phyloP scores from a whole-genome alignment of 2,329 filamentous ascomycete species.

The Bipolaris cookei region DNA sequence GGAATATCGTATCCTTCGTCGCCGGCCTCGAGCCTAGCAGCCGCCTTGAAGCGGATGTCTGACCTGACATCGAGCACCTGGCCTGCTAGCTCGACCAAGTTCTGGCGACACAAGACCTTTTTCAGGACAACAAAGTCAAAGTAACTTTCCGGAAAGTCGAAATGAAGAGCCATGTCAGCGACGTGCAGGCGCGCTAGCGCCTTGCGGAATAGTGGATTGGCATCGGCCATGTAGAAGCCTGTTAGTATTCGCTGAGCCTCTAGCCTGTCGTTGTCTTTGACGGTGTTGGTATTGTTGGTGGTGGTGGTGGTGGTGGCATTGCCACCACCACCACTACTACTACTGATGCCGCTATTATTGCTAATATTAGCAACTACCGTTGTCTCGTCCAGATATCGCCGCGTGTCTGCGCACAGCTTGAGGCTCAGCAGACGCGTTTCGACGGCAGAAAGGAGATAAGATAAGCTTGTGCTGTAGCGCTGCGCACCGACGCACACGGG shows the following conservation, averaged over 20 bases:
- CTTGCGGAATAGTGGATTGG: constrained; percentile 22
- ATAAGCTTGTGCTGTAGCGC: constrained; percentile 32
- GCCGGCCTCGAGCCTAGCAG: constrained; percentile 8
- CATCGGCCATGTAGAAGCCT: constrained; percentile 35
- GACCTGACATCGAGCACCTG: constrained; percentile 40
- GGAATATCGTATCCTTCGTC: not conserved
- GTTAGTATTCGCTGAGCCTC: constrained; percentile 29
- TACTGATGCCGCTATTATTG: not conserved
- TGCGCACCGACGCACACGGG: constrained; percentile 24
- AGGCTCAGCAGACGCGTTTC: constrained; percentile 17
- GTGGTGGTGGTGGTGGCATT: not conserved
- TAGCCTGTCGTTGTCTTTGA: constrained; percentile 17
- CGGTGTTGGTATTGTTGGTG: not conserved
- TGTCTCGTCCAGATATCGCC: constrained; percentile 11
- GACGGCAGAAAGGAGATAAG: constrained; percentile 21
- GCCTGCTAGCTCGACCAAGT: constrained; percentile 35
- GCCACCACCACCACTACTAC: not conserved
- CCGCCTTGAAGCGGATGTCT: constrained; percentile 32
- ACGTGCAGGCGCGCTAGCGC: constrained; percentile 24
- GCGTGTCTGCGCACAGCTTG: constrained; percentile 23
- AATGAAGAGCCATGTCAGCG: constrained; percentile 25
- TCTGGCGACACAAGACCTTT: constrained; percentile 21
- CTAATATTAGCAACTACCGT: not conserved
- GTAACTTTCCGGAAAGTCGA: constrained; percentile 40
- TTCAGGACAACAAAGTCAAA: constrained; percentile 28